phyloP scores from a whole-genome alignment of 768 basidiomycete genomes.

The Tulasnella sp. region DNA sequence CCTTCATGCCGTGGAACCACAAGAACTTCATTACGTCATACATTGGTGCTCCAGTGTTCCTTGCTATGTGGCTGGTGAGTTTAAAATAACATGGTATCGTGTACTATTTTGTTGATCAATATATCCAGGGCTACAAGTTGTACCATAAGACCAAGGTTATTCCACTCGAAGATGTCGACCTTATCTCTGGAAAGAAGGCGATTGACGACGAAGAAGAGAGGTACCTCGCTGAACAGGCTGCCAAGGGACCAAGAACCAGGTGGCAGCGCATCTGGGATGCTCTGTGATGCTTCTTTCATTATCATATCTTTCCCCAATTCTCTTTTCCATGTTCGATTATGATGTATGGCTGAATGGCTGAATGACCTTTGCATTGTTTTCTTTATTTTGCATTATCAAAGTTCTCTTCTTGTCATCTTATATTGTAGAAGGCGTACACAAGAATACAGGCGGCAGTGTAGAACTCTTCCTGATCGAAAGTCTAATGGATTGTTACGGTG shows the following conservation, averaged over 20 bases:
- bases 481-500: too few relatives aligned
- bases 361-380: too few relatives aligned
- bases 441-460: too few relatives aligned
- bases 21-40: slow-evolving; percentile 49
- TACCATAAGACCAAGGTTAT: slow-evolving; percentile 24
- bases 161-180: slow-evolving; percentile 41
- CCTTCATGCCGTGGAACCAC: slow-evolving; percentile 35
- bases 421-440: too few relatives aligned
- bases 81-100: neutral
- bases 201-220: slow-evolving; percentile 52
- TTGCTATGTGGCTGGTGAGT: slow-evolving; percentile 14
- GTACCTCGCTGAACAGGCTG: slow-evolving; percentile 34
- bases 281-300: slow-evolving; percentile 3
- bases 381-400: too few relatives aligned
- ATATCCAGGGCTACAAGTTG: slow-evolving; percentile 11
- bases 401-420: too few relatives aligned
- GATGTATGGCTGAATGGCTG: too few relatives aligned
- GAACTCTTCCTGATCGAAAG: too few relatives aligned
- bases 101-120: neutral
- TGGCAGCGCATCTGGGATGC: slow-evolving; percentile 19
- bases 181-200: slow-evolving; percentile 42
- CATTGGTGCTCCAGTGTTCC: slow-evolving; percentile 20
- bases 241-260: slow-evolving; percentile 16
- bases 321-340: too few relatives aligned
- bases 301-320: neutral